Evolutionary conservation across 2,329 filamentous ascomycete species (phyloP).

Genomic region (Colletotrichum graminicola): DNA sequence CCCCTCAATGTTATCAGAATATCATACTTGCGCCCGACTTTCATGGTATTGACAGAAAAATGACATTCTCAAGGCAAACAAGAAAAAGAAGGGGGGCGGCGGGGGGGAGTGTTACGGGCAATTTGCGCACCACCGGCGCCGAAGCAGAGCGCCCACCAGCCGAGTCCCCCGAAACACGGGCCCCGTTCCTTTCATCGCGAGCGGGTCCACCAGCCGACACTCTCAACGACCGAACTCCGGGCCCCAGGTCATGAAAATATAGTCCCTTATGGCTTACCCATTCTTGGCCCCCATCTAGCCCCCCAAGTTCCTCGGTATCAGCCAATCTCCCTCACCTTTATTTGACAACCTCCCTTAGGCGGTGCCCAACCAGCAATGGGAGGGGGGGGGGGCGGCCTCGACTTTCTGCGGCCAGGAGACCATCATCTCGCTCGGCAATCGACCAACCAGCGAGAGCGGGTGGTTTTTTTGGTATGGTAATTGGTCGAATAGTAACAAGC

Average conservation of each 20-base stretch:
- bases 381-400: background rate
- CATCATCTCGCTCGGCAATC: constrained; percentile 21
- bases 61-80: background rate
- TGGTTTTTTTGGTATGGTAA: background rate
- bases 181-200: constrained; percentile 17
- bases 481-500: background rate
- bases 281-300: background rate
- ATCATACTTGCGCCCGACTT: background rate
- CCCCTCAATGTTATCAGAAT: background rate
- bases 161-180: background rate
- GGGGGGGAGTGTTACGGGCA: background rate
- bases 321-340: too few relatives aligned
- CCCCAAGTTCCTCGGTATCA: background rate
- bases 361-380: background rate
- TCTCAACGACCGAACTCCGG: constrained; percentile 6
- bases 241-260: too few relatives aligned
- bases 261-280: background rate
- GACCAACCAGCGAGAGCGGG: constrained; percentile 20
- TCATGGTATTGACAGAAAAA: background rate
- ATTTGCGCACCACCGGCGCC: background rate
- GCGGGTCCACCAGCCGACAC: constrained; percentile 6
- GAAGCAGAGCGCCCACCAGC: background rate
- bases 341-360: background rate
- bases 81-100: background rate
- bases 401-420: constrained; percentile 15